Evolutionary conservation across 768 basidiomycete genomes (phyloP), one percentile per base, ranked within the genome.

Genomic region (Pulveroboletus sp.): DNA sequence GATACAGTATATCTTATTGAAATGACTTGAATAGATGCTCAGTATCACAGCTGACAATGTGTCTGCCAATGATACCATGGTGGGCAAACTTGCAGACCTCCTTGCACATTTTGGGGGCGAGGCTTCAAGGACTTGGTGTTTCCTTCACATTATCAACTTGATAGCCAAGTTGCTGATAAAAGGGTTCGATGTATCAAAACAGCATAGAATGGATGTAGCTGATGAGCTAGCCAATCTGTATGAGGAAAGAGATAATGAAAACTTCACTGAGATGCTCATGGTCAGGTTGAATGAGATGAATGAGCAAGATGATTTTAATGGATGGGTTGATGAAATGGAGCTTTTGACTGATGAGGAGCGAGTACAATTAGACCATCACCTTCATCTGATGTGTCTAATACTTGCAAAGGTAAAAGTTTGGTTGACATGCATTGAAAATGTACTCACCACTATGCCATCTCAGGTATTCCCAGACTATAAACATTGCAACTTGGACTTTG

Each of bases 121-220:
- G 0, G 49, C 47, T 0, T 69, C 59, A 19, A 65, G 55, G 1
- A 64, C 62, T 0, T 40, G 62, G 0, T 78, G 75, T 51, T 74
- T 77, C 42, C 47, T 54, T 1, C 75, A 77, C 41, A 57, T 75
- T 3, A 26, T 74, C 7, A 72, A 71, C 35, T 54, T 78, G 0
- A 58, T 70, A 9, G 46, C 37, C 1, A 47, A 47, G 12, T 17
- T 11, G 5, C 23, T 47, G 3, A 12, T 47, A 4, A 8, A 8
- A 5, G 1, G 17, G 8, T 36, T 17, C 24, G 29, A 22, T 12
- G 6, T 37, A 16, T 9, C 36, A 37, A 37, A 37, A 19, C 6
- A 37, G 8, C 19, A 22, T 22, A 37, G 36, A 11, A 3, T 22
- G 35, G 19, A 6, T 19, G 2, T 1, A 5, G 31, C 12, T 16